Base-by-base conservation (phyloP, 2,329 filamentous ascomycete genomes). In the Exophiala calicioides region DNA sequence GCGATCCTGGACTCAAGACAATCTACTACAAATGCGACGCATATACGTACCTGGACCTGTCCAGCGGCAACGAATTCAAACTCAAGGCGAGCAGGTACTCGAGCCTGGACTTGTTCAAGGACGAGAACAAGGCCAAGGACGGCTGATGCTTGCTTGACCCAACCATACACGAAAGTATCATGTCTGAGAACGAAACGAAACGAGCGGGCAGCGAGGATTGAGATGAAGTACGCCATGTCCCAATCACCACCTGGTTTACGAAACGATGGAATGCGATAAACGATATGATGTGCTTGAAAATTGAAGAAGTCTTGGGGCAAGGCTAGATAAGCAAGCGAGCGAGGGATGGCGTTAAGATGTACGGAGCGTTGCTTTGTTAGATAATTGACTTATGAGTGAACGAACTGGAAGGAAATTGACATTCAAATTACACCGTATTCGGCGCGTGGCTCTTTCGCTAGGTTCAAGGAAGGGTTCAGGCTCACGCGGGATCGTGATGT, bases 1-100 rank as follows among this genome's bases (percentile, higher is more conserved):
- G 16, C 34, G 26, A 3, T n/a, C 21, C 19, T 10, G 33, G 10
- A 5, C 7, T 38, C 15, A 37, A 31, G 16, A 68, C 73, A 1
- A 82, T 93, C 38, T 91, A 88, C 64, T 95, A 94, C 70, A 94
- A 94, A 62, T 79, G 78, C 58, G 84, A 88, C 71, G 82, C 79
- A 1, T 87, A 78, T 60, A 87, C 85, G 1, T 77, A 85, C 62
- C 68, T 88, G 20, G 79, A 80, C 3, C 79, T 88, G 45, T 72
- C 72, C 12, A 72, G 69, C 8, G 73, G 73, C 0, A 88, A 88
- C 60, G 64, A 73, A 1, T 88, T 79, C 74, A 77, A 76, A 1
- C 66, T 89, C 47, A 77, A 73, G 58, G 76, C 83, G 32, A 72
- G 65, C 50, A 56, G 71, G 64, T 71, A 64, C 46, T 68, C 63